Percentiles rank a stretch among this genome's conserved stretches.
phyloP scores from a whole-genome alignment of 208 protist species.

The Crithidia fasciculata region DNA sequence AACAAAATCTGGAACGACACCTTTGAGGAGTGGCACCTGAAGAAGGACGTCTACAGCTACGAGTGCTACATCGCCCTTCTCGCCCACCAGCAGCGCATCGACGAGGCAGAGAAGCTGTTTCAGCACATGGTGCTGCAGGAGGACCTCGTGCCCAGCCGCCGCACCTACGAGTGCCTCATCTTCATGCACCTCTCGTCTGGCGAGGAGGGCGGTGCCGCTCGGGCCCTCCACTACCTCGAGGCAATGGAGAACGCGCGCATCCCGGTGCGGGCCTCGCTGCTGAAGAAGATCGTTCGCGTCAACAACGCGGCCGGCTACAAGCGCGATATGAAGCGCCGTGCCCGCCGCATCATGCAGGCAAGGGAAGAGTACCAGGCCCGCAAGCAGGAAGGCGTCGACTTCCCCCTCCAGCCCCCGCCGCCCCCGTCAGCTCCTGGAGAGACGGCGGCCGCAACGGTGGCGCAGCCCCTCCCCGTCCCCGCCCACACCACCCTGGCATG shows the following conservation, averaged over 20 bases:
- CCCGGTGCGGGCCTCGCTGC: conserved; percentile 67
- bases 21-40: conserved; percentile 84
- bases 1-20: conserved; percentile 80
- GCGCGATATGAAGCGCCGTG: conserved; percentile 92
- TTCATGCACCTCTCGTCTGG: conserved; percentile 93
- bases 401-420: conserved; percentile 22
- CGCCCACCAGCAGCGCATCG: conserved; percentile 87
- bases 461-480: conserved; percentile 57
- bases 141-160: conserved; percentile 70
- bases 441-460: conserved; percentile 14
- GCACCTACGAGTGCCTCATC: conserved; percentile 90
- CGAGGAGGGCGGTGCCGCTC: conserved; percentile 88
- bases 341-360: conserved; percentile 91
- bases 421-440: background rate
- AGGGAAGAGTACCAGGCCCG: conserved; percentile 83
- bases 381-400: conserved; percentile 57
- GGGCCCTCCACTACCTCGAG: conserved; percentile 87
- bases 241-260: conserved; percentile 85
- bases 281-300: conserved; percentile 90
- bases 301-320: conserved; percentile 89
- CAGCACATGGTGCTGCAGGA: conserved; percentile 87
- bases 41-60: conserved; percentile 87
- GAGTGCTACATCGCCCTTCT: conserved; percentile 90
- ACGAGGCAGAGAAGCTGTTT: conserved; percentile 88
- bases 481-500: conserved; percentile 79